Percentiles rank a stretch among this genome's conserved stretches.
phyloP scores from a whole-genome alignment of 108 stramenopile genomes.

The Fistulifera pelliculosa region DNA sequence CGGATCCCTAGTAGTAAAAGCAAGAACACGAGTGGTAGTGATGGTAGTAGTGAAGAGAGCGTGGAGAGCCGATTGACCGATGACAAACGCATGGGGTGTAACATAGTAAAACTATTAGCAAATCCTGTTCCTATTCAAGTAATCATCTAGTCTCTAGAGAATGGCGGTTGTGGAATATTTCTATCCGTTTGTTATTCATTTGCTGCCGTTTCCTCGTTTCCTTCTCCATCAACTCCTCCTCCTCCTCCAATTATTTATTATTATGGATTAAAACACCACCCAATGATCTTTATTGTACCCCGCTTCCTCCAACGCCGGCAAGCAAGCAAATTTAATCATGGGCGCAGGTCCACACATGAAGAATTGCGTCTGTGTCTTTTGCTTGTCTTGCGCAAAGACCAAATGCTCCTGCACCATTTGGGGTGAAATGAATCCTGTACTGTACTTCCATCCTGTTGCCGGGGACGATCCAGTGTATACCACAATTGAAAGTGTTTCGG shows the following conservation, averaged over 20 bases:
- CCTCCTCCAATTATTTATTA: too few species aligned
- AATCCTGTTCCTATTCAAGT: too few species aligned
- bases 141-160: too few species aligned
- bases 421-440: constrained; percentile 86
- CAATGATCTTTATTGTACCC: constrained; percentile 81
- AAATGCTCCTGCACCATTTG: constrained; percentile 85
- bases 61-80: too few species aligned
- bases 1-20: too few species aligned
- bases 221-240: too few species aligned
- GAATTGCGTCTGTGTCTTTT: constrained; percentile 55
- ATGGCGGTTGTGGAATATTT: too few species aligned
- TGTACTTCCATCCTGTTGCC: constrained; percentile 57
- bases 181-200: too few species aligned
- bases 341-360: constrained; percentile 99
- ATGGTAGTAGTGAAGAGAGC: too few species aligned
- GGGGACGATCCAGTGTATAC: constrained; percentile 83
- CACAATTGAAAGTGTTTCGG: constrained; percentile 73
- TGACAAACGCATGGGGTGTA: neutral
- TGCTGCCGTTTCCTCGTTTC: too few species aligned
- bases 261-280: constrained; percentile 80
- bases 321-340: constrained; percentile 97
- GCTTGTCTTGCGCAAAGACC: constrained; percentile 18
- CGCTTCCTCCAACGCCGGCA: constrained; percentile 81
- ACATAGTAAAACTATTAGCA: too few species aligned
- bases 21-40: too few species aligned